These are phyloP conservation scores for Candida awuae DNA, from an alignment of 805 yeast genomes.

Conservation along the genomic window DNA sequence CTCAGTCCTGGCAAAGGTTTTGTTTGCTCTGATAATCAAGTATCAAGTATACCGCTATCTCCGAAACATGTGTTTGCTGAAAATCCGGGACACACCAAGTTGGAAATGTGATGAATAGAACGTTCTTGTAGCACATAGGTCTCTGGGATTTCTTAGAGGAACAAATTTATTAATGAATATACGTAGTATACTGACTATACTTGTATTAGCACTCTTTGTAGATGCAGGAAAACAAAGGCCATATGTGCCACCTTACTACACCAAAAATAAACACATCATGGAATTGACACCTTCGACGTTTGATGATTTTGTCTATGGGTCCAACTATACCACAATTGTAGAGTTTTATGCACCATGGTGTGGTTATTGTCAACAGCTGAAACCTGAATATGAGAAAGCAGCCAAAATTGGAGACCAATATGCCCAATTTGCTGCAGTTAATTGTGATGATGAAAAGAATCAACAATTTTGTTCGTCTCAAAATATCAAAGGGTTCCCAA, in stretches of 20 bases:
- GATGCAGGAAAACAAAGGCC: background rate
- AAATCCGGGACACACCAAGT: too few species aligned
- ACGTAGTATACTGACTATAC: background rate
- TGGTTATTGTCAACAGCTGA: constrained; percentile 77
- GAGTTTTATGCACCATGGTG: constrained; percentile 98
- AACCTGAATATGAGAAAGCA: constrained; percentile 54
- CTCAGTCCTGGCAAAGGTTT: too few species aligned
- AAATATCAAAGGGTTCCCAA: constrained; percentile 74
- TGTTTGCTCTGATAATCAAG: too few species aligned
- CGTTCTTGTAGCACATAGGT: too few species aligned
- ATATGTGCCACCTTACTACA: constrained; percentile 16
- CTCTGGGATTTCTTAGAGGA: too few species aligned
- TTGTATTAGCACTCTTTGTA: background rate
- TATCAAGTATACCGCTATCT: too few species aligned
- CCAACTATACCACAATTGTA: constrained; percentile 75
- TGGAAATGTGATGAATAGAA: too few species aligned
- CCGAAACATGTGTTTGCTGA: too few species aligned
- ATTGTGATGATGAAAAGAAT: constrained; percentile 70
- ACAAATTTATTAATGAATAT: too few species aligned
- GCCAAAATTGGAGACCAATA: constrained; percentile 51
- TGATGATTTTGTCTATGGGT: constrained; percentile 52
- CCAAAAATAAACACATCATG: constrained; percentile 19
- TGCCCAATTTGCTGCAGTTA: constrained; percentile 69
- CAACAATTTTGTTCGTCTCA: constrained; percentile 60
- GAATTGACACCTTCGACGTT: constrained; percentile 37